Percentiles rank a stretch among this genome's conserved stretches.
Evolutionary conservation across 306 rosid species (phyloP).

Genomic region (Erythrophleum fordii): DNA sequence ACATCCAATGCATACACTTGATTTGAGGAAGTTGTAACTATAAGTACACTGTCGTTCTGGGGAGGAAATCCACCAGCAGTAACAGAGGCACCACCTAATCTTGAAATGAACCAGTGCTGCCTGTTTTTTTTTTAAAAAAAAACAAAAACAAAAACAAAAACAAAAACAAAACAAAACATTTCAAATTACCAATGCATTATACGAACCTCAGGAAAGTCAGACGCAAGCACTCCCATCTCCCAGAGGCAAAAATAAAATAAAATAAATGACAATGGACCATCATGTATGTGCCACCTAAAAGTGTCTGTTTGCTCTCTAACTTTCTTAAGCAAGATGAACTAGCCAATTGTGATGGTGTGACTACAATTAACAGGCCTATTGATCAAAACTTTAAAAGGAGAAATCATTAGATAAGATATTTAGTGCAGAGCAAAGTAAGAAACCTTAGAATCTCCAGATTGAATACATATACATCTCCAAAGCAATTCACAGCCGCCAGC

Average conservation of each 20-base stretch:
- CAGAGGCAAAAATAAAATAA: neutral
- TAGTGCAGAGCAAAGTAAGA: neutral
- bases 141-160: too few species aligned
- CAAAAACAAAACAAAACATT: conserved; percentile 14
- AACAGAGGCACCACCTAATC: conserved; percentile 90
- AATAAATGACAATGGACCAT: neutral
- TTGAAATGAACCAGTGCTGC: conserved; percentile 95
- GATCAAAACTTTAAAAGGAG: neutral
- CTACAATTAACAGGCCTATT: neutral
- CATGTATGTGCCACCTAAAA: neutral
- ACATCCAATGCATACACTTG: conserved; percentile 89
- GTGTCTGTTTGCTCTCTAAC: neutral
- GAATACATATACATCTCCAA: conserved; percentile 90
- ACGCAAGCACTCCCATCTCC: neutral
- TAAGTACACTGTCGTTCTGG: conserved; percentile 66
- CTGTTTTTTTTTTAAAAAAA: too few species aligned
- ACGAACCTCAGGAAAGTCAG: conserved; percentile 16
- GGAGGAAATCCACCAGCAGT: conserved; percentile 96
- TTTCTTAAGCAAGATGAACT: conserved; percentile 1
- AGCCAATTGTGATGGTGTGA: conserved; percentile 6
- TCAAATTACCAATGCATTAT: neutral
- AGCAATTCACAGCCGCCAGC: conserved; percentile 97
- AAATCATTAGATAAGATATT: conserved; percentile 2
- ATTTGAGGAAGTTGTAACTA: conserved; percentile 92
- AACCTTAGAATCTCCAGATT: conserved; percentile 85